phyloP scores from a whole-genome alignment of 2,329 filamentous ascomycete species.

The Epichloe festucae region DNA sequence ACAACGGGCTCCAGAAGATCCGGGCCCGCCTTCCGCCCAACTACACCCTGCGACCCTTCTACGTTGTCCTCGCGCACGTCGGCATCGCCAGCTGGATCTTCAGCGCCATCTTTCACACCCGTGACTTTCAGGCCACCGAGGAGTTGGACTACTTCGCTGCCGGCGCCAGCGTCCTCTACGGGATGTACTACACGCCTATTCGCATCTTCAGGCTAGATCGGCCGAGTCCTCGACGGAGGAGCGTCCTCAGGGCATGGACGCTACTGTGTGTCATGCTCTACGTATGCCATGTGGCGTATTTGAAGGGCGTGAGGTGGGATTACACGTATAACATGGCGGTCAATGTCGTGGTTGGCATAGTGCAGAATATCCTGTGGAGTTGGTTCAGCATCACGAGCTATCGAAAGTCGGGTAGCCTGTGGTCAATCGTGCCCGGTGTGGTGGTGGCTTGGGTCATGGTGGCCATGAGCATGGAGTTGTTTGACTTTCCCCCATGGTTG shows the following conservation, averaged over 20 bases:
- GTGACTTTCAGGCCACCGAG: slow-evolving; percentile 78
- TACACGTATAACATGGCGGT: slow-evolving; percentile 98
- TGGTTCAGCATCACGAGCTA: slow-evolving; percentile 71
- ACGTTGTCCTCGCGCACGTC: slow-evolving; percentile 65
- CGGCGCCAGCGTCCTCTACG: slow-evolving; percentile 80
- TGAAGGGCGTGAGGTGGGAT: slow-evolving; percentile 80
- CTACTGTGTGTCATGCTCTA: slow-evolving; percentile 59
- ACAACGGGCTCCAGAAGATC: slow-evolving; percentile 59
- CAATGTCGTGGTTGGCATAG: slow-evolving; percentile 69
- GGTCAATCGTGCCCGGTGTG: slow-evolving; percentile 82
- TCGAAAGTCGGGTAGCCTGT: slow-evolving; percentile 53
- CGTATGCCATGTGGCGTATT: slow-evolving; percentile 63
- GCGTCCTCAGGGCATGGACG: slow-evolving; percentile 63
- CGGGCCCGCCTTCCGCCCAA: slow-evolving; percentile 53
- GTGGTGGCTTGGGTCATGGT: slow-evolving; percentile 85
- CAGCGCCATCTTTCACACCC: slow-evolving; percentile 82
- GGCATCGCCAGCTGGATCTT: slow-evolving; percentile 77
- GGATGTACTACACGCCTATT: slow-evolving; percentile 73
- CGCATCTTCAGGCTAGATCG: slow-evolving; percentile 73
- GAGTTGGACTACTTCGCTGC: slow-evolving; percentile 94
- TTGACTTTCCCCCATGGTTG: slow-evolving; percentile 86
- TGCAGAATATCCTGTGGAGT: slow-evolving; percentile 76
- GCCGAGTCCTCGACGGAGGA: slow-evolving; percentile 24
- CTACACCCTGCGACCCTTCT: slow-evolving; percentile 71
- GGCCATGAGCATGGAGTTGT: slow-evolving; percentile 89